Conservation (phyloP, 805 yeast genomes). For the Zygosaccharomyces bisporus region DNA sequence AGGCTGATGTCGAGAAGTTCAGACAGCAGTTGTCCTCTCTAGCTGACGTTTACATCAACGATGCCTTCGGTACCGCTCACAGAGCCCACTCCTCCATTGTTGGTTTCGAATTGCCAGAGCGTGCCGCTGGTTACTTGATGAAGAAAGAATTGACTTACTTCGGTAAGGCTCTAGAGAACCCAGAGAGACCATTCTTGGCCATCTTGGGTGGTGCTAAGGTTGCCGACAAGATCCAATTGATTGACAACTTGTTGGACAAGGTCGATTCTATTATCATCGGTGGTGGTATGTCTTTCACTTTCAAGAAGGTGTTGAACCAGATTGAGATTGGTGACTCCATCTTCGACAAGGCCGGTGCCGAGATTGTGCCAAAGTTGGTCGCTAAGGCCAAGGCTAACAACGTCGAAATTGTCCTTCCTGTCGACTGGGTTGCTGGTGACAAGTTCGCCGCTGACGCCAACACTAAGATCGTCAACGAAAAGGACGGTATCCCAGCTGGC, state of each 20-base stretch:
- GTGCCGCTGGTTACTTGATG: slow-evolving; percentile 98
- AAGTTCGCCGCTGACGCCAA: slow-evolving; percentile 88
- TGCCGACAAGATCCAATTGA: slow-evolving; percentile 96
- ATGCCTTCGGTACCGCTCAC: slow-evolving; percentile 99
- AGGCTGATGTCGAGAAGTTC: slow-evolving; percentile 79
- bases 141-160: slow-evolving; percentile 96
- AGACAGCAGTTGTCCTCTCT: slow-evolving; percentile 84
- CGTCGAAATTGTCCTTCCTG: slow-evolving; percentile 91
- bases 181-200: slow-evolving; percentile 96
- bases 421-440: slow-evolving; percentile 95
- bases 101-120: slow-evolving; percentile 90
- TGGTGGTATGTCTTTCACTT: slow-evolving; percentile 99
- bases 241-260: slow-evolving; percentile 94
- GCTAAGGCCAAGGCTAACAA: slow-evolving; percentile 95
- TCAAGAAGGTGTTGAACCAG: slow-evolving; percentile 86
- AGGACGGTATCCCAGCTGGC: slow-evolving; percentile 88
- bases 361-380: slow-evolving; percentile 85
- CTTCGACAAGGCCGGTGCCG: slow-evolving; percentile 91
- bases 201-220: slow-evolving; percentile 99
- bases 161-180: slow-evolving; percentile 98
- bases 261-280: slow-evolving; percentile 93
- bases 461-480: slow-evolving; percentile 78
- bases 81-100: slow-evolving; percentile 99
- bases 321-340: slow-evolving; percentile 89
- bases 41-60: slow-evolving; percentile 97